These are phyloP conservation scores for Westerdykella aurantiaca DNA, from an alignment of 2,329 filamentous ascomycete species.

Conservation along the genomic window DNA sequence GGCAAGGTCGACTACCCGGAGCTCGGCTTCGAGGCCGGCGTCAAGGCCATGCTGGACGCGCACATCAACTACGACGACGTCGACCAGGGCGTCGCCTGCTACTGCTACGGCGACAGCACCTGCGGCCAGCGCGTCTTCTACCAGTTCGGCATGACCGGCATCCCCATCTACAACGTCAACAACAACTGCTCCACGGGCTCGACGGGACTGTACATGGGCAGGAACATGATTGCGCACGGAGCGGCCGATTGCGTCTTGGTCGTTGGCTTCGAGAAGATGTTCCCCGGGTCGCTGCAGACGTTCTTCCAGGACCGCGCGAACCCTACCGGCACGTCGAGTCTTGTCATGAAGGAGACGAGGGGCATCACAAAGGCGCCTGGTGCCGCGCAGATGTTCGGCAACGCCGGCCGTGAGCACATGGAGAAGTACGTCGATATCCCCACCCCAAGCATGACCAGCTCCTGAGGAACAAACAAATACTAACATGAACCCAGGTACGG, in stretches of 20 bases:
- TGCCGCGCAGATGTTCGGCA: constrained; percentile 91
- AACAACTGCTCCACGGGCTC: constrained; percentile 98
- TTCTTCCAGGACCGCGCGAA: constrained; percentile 82
- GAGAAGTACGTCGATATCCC: constrained; percentile 59
- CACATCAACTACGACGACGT: constrained; percentile 96
- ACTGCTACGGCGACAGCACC: constrained; percentile 93
- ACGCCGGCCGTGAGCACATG: constrained; percentile 89
- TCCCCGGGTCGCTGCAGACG: constrained; percentile 74
- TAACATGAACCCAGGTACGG: constrained; percentile 58
- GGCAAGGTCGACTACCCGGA: constrained; percentile 94
- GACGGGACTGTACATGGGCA: constrained; percentile 78
- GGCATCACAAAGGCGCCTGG: constrained; percentile 77
- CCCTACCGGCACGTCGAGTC: constrained; percentile 64
- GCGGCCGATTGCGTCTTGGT: constrained; percentile 85
- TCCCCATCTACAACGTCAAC: constrained; percentile 97
- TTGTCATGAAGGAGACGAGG: constrained; percentile 78
- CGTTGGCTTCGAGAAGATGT: constrained; percentile 98
- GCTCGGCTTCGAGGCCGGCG: constrained; percentile 84
- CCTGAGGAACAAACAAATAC: constrained; percentile 1
- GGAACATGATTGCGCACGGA: constrained; percentile 72
- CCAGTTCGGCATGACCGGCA: constrained; percentile 95
- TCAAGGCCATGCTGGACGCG: constrained; percentile 77
- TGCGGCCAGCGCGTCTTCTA: constrained; percentile 97
- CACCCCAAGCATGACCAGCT: background rate
- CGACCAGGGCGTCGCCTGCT: constrained; percentile 92